phyloP scores from a whole-genome alignment of 345 rosid genomes.

The Eutrema yunnanense region DNA sequence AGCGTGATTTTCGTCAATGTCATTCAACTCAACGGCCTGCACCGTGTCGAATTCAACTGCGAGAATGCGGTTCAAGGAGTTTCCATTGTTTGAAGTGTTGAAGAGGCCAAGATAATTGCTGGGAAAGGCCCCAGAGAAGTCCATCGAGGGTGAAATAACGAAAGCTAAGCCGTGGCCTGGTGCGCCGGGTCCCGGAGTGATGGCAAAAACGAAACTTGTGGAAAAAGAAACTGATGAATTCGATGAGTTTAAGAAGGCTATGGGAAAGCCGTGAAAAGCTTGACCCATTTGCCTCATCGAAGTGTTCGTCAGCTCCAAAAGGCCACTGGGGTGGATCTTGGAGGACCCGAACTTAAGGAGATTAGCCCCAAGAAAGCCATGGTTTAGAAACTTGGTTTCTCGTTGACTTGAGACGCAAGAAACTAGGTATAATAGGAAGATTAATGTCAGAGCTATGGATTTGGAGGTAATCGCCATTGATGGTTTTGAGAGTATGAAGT shows the following conservation, averaged over 20 bases:
- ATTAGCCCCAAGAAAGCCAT: slow-evolving; percentile 38
- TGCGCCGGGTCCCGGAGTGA: slow-evolving; percentile 13
- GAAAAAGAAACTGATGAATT: slow-evolving; percentile 28
- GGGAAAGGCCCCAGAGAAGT: slow-evolving; percentile 8
- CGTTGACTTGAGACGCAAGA: slow-evolving; percentile 24
- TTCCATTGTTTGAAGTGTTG: slow-evolving; percentile 33
- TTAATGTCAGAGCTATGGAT: background rate
- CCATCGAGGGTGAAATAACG: slow-evolving; percentile 31
- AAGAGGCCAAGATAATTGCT: slow-evolving; percentile 44
- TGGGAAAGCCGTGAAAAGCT: slow-evolving; percentile 40
- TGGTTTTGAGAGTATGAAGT: background rate
- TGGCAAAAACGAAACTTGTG: slow-evolving; percentile 38
- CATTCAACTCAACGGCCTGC: slow-evolving; percentile 34
- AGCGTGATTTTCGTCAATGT: slow-evolving; percentile 50
- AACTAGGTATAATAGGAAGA: background rate
- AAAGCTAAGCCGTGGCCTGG: slow-evolving; percentile 47
- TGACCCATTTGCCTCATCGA: slow-evolving; percentile 33
- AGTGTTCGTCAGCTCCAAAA: slow-evolving; percentile 52
- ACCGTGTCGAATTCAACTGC: slow-evolving; percentile 58
- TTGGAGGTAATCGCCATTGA: slow-evolving; percentile 7
- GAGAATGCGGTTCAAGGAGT: slow-evolving; percentile 37
- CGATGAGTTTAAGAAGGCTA: slow-evolving; percentile 18
- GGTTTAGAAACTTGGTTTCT: slow-evolving; percentile 30
- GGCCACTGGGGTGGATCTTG: slow-evolving; percentile 37
- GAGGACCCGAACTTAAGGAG: slow-evolving; percentile 37